Evolutionary conservation across 1,284 basidiomycete genomes (phyloP).

Genomic region (Trametes pubescens): DNA sequence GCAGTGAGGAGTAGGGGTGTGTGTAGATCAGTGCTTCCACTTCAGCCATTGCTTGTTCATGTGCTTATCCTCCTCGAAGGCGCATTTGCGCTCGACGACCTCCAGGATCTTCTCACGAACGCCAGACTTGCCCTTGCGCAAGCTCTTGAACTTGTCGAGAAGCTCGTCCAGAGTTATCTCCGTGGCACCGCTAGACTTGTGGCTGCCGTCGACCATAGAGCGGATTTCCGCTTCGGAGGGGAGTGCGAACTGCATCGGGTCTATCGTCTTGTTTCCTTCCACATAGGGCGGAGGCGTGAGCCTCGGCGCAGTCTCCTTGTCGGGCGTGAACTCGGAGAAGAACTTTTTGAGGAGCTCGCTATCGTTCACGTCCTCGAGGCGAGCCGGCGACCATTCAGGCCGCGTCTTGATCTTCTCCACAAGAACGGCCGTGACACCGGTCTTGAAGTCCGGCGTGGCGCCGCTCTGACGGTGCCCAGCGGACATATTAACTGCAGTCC

Average conservation of each 20-base stretch:
- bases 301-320: conserved; percentile 50
- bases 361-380: conserved; percentile 62
- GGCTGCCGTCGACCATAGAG: conserved; percentile 64
- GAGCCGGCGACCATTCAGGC: conserved; percentile 74
- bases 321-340: conserved; percentile 55
- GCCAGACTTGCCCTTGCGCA: conserved; percentile 69
- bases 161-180: conserved; percentile 69
- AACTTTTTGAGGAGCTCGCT: conserved; percentile 64
- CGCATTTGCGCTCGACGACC: conserved; percentile 70
- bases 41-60: conserved; percentile 64
- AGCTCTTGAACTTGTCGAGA: conserved; percentile 57
- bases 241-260: conserved; percentile 65
- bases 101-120: conserved; percentile 79
- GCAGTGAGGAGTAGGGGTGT: neutral
- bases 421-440: conserved; percentile 81
- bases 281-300: conserved; percentile 54
- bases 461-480: conserved; percentile 59
- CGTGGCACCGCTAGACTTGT: conserved; percentile 61
- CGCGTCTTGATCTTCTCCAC: conserved; percentile 64
- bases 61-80: conserved; percentile 58
- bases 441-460: conserved; percentile 82
- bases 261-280: conserved; percentile 38
- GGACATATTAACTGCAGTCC: neutral
- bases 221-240: conserved; percentile 76
- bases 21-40: conserved; percentile 56